Evolutionary conservation across 2,329 filamentous ascomycete genomes (phyloP), one percentile per base, ranked within the genome.

Genomic region (Claviceps sp.): DNA sequence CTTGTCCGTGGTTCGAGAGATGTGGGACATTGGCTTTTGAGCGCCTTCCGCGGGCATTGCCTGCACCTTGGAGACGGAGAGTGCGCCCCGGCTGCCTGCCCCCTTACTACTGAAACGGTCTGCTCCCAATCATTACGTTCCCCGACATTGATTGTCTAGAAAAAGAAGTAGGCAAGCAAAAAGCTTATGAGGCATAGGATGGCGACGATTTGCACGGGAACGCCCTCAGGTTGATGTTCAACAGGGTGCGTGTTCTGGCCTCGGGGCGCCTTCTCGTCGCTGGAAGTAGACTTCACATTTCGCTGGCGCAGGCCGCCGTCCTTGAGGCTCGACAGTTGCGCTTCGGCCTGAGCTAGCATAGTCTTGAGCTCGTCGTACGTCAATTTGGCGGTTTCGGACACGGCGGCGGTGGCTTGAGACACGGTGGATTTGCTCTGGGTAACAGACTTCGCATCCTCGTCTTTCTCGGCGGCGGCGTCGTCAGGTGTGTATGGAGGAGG

Each of bases 131-230:
- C 16, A 18, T 34, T 8, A 8, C 8, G n/a, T n/a, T 8, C 16
- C 16, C 30, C 9, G 9, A n/a, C 14, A 40, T n/a, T 14, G 24
- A 5, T 1, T 7, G 16, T 34, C 42, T 82, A 98, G 70, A 98
- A 98, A 75, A 98, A 89, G 69, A 97, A 81, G 71, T 96, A 98
- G 52, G 89, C 93, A 60, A 97, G 78, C 64, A 98, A 70, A 73
- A 98, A 98, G 74, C 88, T 90, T 57, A 95, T 62, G 61, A 98
- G 74, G 66, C 90, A 96, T 44, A 98, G 73, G 22, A 81, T 74
- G 22, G 93, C 91, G 45, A 87, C 87, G 56, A 91, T 79, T 67
- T 91, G 85, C 48, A 98, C 81, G 0, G 93, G 84, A 3, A 98
- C 91, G 22, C 93, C 91, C 60, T 89, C 82, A 58, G 65, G 63